Conservation (phyloP, 2,329 filamentous ascomycete genomes). For the Fusarium sp. region DNA sequence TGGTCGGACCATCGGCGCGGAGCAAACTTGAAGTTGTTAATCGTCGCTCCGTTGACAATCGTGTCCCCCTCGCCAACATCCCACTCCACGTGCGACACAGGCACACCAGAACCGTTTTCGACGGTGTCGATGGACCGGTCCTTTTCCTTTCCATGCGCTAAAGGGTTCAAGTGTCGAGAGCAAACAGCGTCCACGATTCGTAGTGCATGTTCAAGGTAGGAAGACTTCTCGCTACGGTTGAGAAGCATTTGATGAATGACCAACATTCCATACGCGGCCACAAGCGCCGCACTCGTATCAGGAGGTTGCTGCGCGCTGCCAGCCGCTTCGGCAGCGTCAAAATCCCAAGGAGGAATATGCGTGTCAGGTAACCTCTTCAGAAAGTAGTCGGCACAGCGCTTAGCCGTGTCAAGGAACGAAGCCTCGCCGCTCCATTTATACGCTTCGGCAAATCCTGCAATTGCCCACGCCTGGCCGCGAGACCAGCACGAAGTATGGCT, state of each 20-base stretch:
- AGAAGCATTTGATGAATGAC: constrained; percentile 48
- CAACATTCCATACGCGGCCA: constrained; percentile 55
- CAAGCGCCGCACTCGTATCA: constrained; percentile 54
- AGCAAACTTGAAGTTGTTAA: constrained; percentile 60
- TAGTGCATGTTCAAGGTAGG: constrained; percentile 6
- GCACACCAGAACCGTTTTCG: constrained; percentile 23
- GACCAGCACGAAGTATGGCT: constrained; percentile 58
- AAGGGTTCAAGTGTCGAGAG: constrained; percentile 35
- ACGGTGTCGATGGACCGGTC: constrained; percentile 35
- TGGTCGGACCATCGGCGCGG: constrained; percentile 59
- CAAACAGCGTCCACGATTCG: constrained; percentile 14
- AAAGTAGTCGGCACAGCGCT: constrained; percentile 59
- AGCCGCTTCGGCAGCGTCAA: constrained; percentile 30
- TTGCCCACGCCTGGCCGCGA: constrained; percentile 62
- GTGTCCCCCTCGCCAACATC: constrained; percentile 47
- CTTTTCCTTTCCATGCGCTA: background rate
- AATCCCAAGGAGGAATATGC: constrained; percentile 60
- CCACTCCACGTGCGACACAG: background rate
- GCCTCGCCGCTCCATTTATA: constrained; percentile 59
- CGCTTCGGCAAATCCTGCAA: constrained; percentile 60
- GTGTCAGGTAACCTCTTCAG: constrained; percentile 43
- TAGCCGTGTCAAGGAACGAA: constrained; percentile 57
- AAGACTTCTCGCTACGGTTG: constrained; percentile 26
- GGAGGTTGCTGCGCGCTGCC: constrained; percentile 37
- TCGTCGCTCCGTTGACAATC: constrained; percentile 59